Evolutionary conservation across 139 green algal species (phyloP).

Genomic region (Dunaliella primolecta): DNA sequence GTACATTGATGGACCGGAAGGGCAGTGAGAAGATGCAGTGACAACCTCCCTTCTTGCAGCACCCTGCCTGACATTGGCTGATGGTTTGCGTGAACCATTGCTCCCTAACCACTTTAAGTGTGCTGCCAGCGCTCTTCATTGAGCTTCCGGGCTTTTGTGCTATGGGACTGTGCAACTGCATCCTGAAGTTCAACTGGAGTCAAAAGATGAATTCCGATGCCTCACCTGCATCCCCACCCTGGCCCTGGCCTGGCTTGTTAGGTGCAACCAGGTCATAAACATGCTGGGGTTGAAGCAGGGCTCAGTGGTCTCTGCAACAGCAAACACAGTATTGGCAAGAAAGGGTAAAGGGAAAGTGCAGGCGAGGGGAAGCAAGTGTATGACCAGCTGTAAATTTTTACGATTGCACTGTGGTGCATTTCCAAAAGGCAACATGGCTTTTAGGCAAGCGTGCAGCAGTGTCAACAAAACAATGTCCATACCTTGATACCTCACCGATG

Average conservation of each 20-base stretch:
- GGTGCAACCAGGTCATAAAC: constrained; percentile 2
- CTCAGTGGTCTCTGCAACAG: neutral
- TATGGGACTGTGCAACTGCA: neutral
- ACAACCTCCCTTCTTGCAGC: neutral
- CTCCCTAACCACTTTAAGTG: no score
- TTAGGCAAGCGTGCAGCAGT: no score
- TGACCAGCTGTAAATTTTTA: no score
- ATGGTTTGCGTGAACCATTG: neutral
- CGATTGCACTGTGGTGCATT: no score
- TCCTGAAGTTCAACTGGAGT: neutral
- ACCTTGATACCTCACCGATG: no score
- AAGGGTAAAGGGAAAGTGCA: neutral
- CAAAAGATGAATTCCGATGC: neutral
- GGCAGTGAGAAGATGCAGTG: no score
- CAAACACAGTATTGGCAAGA: neutral
- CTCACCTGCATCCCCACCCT: neutral
- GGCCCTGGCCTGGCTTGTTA: neutral
- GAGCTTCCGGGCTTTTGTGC: no score
- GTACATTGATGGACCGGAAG: no score
- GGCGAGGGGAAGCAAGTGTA: neutral
- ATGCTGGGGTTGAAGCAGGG: neutral
- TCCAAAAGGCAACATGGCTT: no score
- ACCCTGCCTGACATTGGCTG: neutral
- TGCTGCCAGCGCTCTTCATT: no score
- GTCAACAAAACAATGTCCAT: no score